Base-by-base conservation (phyloP, 2,329 filamentous ascomycete genomes). In the Diaporthe australafricana region DNA sequence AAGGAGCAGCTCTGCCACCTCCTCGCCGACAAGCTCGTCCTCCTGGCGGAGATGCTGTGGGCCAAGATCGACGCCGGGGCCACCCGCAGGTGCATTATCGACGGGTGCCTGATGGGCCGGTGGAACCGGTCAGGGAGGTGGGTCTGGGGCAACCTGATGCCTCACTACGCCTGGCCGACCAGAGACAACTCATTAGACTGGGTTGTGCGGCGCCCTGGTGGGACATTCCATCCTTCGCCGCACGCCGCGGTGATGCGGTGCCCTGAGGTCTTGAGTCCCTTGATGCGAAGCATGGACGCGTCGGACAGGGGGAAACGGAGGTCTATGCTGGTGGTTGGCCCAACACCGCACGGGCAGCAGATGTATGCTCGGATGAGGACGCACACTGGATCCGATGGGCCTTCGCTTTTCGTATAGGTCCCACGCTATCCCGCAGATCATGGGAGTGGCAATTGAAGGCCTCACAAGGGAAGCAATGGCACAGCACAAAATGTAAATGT, bases 1-100 rank as follows among this genome's bases (percentile, higher is more conserved):
- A 69, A 30, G 22, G 67, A 60, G 22, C 67, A 42, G 30, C 67
- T 69, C 30, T 69, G 67, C 45, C 45, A 69, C 42, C 67, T 69
- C 7, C 30, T 69, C 22, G 67, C 67, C n/a, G 30, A 69, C 45
- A 48, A 42, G 32, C 53, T 69, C 2, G 16, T 25, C 6, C 16
- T 40, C 3, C 32, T 69, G 16, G 30, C 67, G 0, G n/a, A 17
- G 9, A 20, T 30, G 5, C 30, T 69, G 4, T 48, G 42, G 17
- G 22, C 38, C 7, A 25, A 11, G 9, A 32, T 60, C 53, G 45
- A 60, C 30, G 3, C 42, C 2, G 27, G 9, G 30, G 42, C 27
- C 17, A 9, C 45, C 17, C 45, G 35, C 42, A 16, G 27, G 16
- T 16, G 40, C 17, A 25, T 69, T 5, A 11, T 69, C 22, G 67